Conservation (phyloP, 75 land plant genomes). For the Chamaecyparis obtusa region DNA sequence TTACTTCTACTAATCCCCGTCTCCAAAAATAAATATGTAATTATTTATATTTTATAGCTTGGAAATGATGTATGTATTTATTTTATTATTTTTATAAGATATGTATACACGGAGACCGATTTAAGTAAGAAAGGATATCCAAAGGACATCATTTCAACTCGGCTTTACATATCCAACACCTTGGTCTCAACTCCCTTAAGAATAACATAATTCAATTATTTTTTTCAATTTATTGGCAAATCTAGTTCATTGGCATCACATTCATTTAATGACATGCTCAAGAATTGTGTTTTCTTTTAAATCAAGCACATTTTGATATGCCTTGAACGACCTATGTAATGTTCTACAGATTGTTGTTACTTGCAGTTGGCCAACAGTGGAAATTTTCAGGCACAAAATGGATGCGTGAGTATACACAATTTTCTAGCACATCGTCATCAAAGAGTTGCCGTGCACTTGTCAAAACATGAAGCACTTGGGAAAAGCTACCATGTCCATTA, state of each 20-base stretch:
- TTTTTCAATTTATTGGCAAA: background rate
- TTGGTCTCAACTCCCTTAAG: background rate
- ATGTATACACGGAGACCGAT: background rate
- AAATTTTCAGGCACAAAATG: background rate
- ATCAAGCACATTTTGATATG: background rate
- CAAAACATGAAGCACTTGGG: background rate
- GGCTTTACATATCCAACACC: background rate
- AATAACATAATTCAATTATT: background rate
- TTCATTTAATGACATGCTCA: background rate
- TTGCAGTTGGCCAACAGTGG: background rate
- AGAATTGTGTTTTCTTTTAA: too few relatives aligned
- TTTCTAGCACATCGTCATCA: background rate
- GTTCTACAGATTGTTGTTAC: background rate
- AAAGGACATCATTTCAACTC: background rate
- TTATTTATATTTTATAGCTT: background rate
- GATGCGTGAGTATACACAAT: background rate
- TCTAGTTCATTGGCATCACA: background rate
- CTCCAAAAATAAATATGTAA: too few relatives aligned
- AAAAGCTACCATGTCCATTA: background rate
- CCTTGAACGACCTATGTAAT: background rate
- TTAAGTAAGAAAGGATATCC: background rate
- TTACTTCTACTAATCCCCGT: too few relatives aligned
- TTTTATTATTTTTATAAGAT: background rate
- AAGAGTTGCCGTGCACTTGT: background rate
- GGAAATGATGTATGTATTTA: background rate